A percentile compares a stretch with the other conserved stretches of the same genome.
phyloP scores from a whole-genome alignment of 768 basidiomycete genomes.

The Mrakia gelida region DNA sequence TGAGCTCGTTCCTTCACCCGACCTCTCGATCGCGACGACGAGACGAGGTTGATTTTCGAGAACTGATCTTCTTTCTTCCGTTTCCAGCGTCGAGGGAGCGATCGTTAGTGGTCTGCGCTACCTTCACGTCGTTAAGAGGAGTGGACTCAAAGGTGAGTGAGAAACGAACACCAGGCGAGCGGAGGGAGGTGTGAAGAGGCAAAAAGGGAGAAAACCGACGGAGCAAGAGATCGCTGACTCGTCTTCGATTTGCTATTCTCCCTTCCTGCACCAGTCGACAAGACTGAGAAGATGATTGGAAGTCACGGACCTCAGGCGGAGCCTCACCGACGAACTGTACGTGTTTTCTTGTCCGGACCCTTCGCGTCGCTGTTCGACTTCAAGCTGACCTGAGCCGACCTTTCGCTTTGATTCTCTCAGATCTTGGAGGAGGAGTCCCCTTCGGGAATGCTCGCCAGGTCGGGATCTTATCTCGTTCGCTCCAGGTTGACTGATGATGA shows the following conservation, averaged over 20 bases:
- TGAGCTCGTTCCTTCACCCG: not conserved
- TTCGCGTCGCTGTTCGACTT: too few relatives aligned
- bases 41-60: not conserved
- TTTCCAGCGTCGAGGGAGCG: conserved; percentile 84
- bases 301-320: conserved; percentile 78
- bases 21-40: not conserved
- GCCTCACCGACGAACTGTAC: conserved; percentile 57
- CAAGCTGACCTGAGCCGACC: not conserved
- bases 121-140: conserved; percentile 79
- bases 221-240: too few relatives aligned
- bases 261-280: conserved; percentile 63
- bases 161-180: not conserved
- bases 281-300: conserved; percentile 88
- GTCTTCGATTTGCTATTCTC: not conserved
- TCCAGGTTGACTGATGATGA: conserved; percentile 57
- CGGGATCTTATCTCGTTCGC: conserved; percentile 68
- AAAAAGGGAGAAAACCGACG: too few relatives aligned
- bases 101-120: conserved; percentile 63
- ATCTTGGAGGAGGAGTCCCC: conserved; percentile 49
- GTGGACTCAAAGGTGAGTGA: conserved; percentile 62
- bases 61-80: conserved; percentile 50
- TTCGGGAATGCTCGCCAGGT: conserved; percentile 77
- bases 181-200: too few relatives aligned
- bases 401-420: conserved; percentile 8
- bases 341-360: conserved; percentile 28